These are phyloP conservation scores for Ustilago bromivora DNA, from an alignment of 1,284 basidiomycete genomes.

Conservation along the genomic window DNA sequence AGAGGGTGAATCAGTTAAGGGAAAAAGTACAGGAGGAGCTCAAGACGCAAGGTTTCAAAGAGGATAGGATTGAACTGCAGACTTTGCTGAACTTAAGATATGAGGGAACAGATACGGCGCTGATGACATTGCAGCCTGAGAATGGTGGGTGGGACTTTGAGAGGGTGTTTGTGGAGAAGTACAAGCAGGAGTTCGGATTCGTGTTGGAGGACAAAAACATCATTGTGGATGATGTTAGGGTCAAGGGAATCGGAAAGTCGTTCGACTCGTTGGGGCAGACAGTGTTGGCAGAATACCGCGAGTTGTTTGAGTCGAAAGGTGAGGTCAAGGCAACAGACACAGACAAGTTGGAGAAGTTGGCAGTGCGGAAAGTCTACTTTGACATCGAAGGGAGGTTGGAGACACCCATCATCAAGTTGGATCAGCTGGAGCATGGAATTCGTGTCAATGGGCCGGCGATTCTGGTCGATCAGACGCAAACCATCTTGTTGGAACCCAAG, in stretches of 20 bases:
- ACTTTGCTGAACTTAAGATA: slow-evolving; percentile 78
- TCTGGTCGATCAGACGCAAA: slow-evolving; percentile 92
- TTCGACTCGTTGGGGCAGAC: slow-evolving; percentile 84
- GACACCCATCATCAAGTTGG: slow-evolving; percentile 83
- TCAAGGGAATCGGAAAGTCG: slow-evolving; percentile 82
- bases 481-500: slow-evolving; percentile 77
- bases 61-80: slow-evolving; percentile 78
- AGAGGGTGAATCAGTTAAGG: slow-evolving; percentile 73
- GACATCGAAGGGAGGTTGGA: slow-evolving; percentile 80
- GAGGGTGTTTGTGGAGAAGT: slow-evolving; percentile 76
- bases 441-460: slow-evolving; percentile 83
- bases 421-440: slow-evolving; percentile 78
- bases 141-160: slow-evolving; percentile 80
- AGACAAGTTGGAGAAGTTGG: slow-evolving; percentile 58
- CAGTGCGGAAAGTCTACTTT: slow-evolving; percentile 79
- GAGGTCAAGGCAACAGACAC: slow-evolving; percentile 32
- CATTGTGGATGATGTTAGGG: slow-evolving; percentile 92
- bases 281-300: slow-evolving; percentile 78
- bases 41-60: slow-evolving; percentile 81
- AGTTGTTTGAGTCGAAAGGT: slow-evolving; percentile 35
- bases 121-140: slow-evolving; percentile 81
- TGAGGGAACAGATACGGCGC: slow-evolving; percentile 82
- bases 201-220: slow-evolving; percentile 81
- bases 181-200: slow-evolving; percentile 81
- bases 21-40: slow-evolving; percentile 77